Percentiles rank a stretch among this genome's conserved stretches.
Conservation (phyloP, 2,329 filamentous ascomycete species). For the Didymella pinodella region DNA sequence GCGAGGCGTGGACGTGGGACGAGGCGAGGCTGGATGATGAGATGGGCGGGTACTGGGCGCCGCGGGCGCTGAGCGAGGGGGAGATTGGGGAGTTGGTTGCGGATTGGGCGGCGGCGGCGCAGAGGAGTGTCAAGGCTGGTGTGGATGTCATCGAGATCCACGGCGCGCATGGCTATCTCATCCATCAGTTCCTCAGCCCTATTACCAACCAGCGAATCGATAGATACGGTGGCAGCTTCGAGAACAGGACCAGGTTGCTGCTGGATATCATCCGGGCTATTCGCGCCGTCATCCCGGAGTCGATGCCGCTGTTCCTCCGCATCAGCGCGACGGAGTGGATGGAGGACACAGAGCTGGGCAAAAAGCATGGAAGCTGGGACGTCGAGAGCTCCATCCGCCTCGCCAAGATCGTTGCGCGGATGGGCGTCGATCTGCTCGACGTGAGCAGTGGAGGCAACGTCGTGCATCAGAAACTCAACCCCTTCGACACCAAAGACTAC, state of each 20-base stretch:
- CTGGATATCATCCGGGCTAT: slow-evolving; percentile 54
- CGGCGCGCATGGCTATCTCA: slow-evolving; percentile 53
- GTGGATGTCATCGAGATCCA: slow-evolving; percentile 55
- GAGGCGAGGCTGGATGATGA: slow-evolving; percentile 41
- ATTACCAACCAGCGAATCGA: slow-evolving; percentile 55
- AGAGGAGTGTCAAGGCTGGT: slow-evolving; percentile 48
- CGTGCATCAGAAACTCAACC: slow-evolving; percentile 48
- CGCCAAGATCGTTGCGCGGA: slow-evolving; percentile 51
- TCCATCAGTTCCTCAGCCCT: slow-evolving; percentile 53
- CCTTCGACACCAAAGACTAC: slow-evolving; percentile 56
- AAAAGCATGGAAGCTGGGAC: slow-evolving; percentile 51
- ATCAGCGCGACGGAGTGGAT: slow-evolving; percentile 51
- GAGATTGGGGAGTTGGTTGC: slow-evolving; percentile 52
- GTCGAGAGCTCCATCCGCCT: slow-evolving; percentile 51
- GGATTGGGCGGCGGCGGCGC: slow-evolving; percentile 52
- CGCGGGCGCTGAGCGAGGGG: slow-evolving; percentile 45
- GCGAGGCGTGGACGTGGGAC: slow-evolving; percentile 53
- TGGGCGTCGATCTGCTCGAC: slow-evolving; percentile 57
- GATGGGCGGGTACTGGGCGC: slow-evolving; percentile 48
- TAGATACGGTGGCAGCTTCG: slow-evolving; percentile 53
- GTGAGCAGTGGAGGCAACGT: slow-evolving; percentile 56
- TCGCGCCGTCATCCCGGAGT: slow-evolving; percentile 42
- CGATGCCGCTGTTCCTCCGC: slow-evolving; percentile 48
- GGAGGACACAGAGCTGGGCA: slow-evolving; percentile 44
- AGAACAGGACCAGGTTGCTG: slow-evolving; percentile 51